Base-by-base conservation (phyloP, 371 early-diverging fungal species). In the Mucor circinelloides region DNA sequence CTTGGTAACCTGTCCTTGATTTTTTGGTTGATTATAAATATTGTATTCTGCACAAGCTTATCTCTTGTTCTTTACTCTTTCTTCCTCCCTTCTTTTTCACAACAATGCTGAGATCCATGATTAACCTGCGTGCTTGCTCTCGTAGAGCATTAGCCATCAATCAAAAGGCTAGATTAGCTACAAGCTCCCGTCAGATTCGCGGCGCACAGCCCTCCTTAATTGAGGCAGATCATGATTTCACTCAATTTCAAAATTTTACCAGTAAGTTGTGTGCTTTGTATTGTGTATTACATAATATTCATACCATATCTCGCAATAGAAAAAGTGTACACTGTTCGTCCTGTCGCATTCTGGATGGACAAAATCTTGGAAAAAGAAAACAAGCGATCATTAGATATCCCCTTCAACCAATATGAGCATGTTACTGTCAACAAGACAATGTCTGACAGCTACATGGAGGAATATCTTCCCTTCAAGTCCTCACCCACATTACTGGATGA, bases 401-500 rank as follows among this genome's bases (percentile, higher is more conserved):
- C 44, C 15, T 9, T 21, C 38, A 61, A 7, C 13, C 44, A 66
- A 30, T 52, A 66, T 55, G 31, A 65, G 40, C 57, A 57, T 15
- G 23, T 34, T 10, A 21, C 31, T 50, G 48, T 66, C n/a, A 57
- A 46, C 6, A 66, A 66, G 44, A 66, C 58, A 2, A 66, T 71
- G 66, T 30, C 61, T 19, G 94, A 96, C 71, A 93, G 93, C 60
- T 93, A 91, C 70, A 86, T 91, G 48, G 92, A 93, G 65, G 86
- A 87, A 28, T 86, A 85, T 56, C 78, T 97, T 31, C 93, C 91
- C 0, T 95, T 97, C 74, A 83, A 86, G 59, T 85, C 87, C 60
- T 89, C 95, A 15, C 88, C 91, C n/a, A 71, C 77, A 9, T 78
- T 95, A 15, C 68, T 89, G 58, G 95, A 95, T 27, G 90, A 94